Conservation (phyloP, 2,329 filamentous ascomycete species). For the Cladosporium phlei region DNA sequence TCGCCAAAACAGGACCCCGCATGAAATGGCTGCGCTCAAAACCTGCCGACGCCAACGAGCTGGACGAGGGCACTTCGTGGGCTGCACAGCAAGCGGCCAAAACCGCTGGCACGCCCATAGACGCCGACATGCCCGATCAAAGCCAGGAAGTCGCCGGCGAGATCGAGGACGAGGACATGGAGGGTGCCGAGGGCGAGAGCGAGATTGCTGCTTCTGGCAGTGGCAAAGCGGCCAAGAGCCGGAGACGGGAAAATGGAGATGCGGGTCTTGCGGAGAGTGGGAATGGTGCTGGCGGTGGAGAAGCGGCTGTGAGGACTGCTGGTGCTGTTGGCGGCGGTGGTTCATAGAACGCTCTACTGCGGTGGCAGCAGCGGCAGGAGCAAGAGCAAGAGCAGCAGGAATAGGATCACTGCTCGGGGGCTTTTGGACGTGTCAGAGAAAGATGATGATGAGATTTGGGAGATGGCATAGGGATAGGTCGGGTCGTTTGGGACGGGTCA, state of each 20-base stretch:
- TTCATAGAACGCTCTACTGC: too few relatives aligned
- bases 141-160: constrained; percentile 26
- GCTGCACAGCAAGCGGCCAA: constrained; percentile 21
- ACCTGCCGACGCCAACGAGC: constrained; percentile 70
- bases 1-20: constrained; percentile 80
- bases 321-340: constrained; percentile 13
- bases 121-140: constrained; percentile 30
- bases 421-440: too few relatives aligned
- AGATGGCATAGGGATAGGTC: too few relatives aligned
- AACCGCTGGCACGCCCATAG: constrained; percentile 10
- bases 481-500: too few relatives aligned
- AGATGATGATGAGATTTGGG: too few relatives aligned
- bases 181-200: constrained; percentile 14
- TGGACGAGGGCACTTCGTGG: constrained; percentile 64
- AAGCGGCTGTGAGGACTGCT: constrained; percentile 19
- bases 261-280: constrained; percentile 5
- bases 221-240: neutral
- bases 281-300: constrained; percentile 17
- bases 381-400: too few relatives aligned
- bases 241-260: constrained; percentile 14
- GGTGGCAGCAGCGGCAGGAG: too few relatives aligned
- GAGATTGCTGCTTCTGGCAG: neutral
- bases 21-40: constrained; percentile 96
- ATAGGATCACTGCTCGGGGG: too few relatives aligned
- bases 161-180: constrained; percentile 30